Evolutionary conservation across 2,329 filamentous ascomycete species (phyloP), one percentile per base, ranked within the genome.

Genomic region (Trichophyton simii): DNA sequence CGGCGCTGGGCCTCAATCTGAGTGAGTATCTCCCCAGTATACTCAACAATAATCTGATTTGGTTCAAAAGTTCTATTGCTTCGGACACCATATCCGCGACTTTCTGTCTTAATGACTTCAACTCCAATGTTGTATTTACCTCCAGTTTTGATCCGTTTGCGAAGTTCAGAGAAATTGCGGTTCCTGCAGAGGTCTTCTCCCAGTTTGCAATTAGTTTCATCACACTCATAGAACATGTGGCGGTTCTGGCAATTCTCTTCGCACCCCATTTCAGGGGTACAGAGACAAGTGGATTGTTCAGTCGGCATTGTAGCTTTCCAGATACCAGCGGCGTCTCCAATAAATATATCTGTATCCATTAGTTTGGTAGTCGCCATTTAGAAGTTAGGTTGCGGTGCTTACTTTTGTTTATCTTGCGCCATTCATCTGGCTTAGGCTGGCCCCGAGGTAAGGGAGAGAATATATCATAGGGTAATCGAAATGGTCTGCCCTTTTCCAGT

Each of bases 151-250:
- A 83, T 84, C 59, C 94, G 86, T 63, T 85, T 82, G 41, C 85
- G 85, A 46, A 99, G 80, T 64, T 87, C 84, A 34, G 89, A 85
- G 74, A 99, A 99, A 22, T 88, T 87, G 31, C 94, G 88, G 71
- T 99, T 99, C 28, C 83, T 84, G 73, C 94, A 99, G 57, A 79
- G 71, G 20, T 84, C 81, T n/a, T 83, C 79, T 46, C 87, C 87
- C 15, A 92, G 78, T 62, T 86, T 88, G 78, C 94, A 99, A 72
- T 96, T 99, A 62, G 82, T 86, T 55, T 87, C 83, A 72, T 97
- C 90, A 72, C 94, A 99, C 76, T 99, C 94, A 73, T 96, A 97
- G 61, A 95, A 85, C 91, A 97, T 97, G 73, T 91, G 91, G 64
- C 91, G 82, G 73, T 99, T 99, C 71, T 96, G 88, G 75, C 94